Conservation (phyloP, 1,284 basidiomycete genomes). For the Dichomitus squalens region DNA sequence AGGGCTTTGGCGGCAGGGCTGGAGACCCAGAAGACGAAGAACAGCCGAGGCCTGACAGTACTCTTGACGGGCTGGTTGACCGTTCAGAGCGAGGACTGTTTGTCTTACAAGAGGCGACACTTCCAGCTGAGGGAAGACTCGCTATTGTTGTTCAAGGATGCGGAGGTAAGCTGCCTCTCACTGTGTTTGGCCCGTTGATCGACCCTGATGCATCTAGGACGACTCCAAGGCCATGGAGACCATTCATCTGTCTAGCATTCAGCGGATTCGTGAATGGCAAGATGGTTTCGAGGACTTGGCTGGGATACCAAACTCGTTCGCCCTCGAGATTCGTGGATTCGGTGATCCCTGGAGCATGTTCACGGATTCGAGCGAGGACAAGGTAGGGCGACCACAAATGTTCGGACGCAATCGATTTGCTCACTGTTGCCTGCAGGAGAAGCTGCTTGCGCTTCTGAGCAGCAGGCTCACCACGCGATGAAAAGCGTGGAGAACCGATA, state of each 20-base stretch:
- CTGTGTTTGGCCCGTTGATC: not conserved
- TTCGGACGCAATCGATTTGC: not conserved
- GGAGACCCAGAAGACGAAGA: conserved; percentile 16
- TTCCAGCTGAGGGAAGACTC: conserved; percentile 56
- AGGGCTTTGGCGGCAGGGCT: conserved; percentile 37
- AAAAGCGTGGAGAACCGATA: not conserved
- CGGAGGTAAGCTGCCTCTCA: conserved; percentile 44
- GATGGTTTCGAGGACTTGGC: conserved; percentile 75
- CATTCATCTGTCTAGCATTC: conserved; percentile 49
- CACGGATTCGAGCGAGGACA: conserved; percentile 68
- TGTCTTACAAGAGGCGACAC: conserved; percentile 69
- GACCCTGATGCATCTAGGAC: conserved; percentile 19
- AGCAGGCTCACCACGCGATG: conserved; percentile 17
- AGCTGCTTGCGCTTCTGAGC: conserved; percentile 28
- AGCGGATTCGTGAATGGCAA: conserved; percentile 61
- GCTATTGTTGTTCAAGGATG: conserved; percentile 56
- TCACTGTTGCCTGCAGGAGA: conserved; percentile 21
- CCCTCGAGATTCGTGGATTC: conserved; percentile 58
- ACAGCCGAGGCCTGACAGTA: conserved; percentile 32
- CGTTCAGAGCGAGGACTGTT: conserved; percentile 55
- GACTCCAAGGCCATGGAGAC: conserved; percentile 48
- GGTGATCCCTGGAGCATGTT: conserved; percentile 58
- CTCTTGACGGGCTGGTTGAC: conserved; percentile 64
- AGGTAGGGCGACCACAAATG: conserved; percentile 42
- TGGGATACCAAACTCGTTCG: conserved; percentile 71